Percentiles rank a stretch among this genome's conserved stretches.
Evolutionary conservation across 495 filamentous ascomycete genomes (phyloP).

Genomic region (Pseudotulostoma volvatum): DNA sequence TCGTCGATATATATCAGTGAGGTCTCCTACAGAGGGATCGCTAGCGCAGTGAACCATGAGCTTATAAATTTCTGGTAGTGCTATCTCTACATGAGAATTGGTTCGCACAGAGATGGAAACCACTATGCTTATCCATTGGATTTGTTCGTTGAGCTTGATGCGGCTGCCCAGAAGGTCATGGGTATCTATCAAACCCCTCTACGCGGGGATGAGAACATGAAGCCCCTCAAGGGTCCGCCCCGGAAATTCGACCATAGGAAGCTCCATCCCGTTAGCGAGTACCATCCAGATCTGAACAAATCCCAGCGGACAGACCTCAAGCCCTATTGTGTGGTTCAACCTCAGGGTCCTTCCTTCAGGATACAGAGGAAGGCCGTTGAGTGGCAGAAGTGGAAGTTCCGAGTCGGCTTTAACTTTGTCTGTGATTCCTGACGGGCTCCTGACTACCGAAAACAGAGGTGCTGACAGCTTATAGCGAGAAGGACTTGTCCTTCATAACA

Average conservation of each 20-base stretch:
- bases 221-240: constrained; percentile 3
- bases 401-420: constrained; percentile 43
- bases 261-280: constrained; percentile 47
- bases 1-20: constrained; percentile 12
- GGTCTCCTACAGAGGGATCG: too few relatives aligned
- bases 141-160: constrained; percentile 50
- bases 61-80: constrained; percentile 9
- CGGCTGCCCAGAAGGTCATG: constrained; percentile 40
- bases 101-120: constrained; percentile 28
- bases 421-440: too few relatives aligned
- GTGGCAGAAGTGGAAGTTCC: constrained; percentile 56
- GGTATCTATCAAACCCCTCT: constrained; percentile 25
- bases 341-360: constrained; percentile 57
- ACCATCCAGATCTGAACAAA: constrained; percentile 38
- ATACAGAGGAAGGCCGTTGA: constrained; percentile 22
- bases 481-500: constrained; percentile 44
- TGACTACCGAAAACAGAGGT: too few relatives aligned
- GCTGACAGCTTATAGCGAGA: too few relatives aligned
- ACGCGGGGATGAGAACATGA: constrained; percentile 11
- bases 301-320: constrained; percentile 45
- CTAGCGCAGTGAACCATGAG: too few relatives aligned
- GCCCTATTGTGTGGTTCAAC: constrained; percentile 60
- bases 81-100: constrained; percentile 17
- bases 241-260: constrained; percentile 14
- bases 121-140: constrained; percentile 64